Percentiles rank a stretch among this genome's conserved stretches.
These are phyloP conservation scores for Trichocomaceae sp. DNA, from an alignment of 2,329 filamentous ascomycete genomes.

Conservation along the genomic window DNA sequence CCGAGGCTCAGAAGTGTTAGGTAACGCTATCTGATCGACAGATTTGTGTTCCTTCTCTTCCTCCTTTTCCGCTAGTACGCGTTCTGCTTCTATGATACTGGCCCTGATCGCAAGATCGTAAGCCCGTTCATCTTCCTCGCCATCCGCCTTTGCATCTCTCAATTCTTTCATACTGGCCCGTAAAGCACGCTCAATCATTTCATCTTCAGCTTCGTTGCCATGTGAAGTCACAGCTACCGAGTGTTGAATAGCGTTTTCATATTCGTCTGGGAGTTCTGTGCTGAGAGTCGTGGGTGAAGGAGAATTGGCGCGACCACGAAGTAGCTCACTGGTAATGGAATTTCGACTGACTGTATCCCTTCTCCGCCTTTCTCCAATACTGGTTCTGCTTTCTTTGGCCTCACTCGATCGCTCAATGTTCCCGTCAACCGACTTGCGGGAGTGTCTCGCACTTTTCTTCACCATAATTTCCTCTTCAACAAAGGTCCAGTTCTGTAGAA, in stretches of 20 bases:
- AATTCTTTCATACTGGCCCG: constrained; percentile 62
- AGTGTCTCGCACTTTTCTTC: constrained; percentile 35
- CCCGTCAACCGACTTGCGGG: constrained; percentile 32
- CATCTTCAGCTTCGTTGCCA: constrained; percentile 64
- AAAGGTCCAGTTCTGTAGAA: constrained; percentile 60
- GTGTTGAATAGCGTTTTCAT: constrained; percentile 64
- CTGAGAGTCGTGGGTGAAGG: constrained; percentile 4
- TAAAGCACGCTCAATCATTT: constrained; percentile 65
- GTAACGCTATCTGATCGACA: neutral
- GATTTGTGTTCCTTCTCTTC: neutral
- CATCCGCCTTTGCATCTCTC: constrained; percentile 28
- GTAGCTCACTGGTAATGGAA: neutral
- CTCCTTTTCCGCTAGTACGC: constrained; percentile 17
- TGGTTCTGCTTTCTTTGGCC: neutral
- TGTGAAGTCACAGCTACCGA: constrained; percentile 65
- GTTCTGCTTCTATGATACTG: constrained; percentile 41
- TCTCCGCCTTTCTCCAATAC: neutral
- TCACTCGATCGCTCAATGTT: neutral
- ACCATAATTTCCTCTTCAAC: constrained; percentile 53
- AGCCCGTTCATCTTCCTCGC: constrained; percentile 41
- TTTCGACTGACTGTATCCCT: neutral
- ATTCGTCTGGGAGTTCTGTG: constrained; percentile 41
- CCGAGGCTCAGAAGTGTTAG: neutral
- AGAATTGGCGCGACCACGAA: constrained; percentile 6
- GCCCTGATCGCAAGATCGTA: constrained; percentile 47